Conservation (phyloP, 768 basidiomycete genomes). For the Tephrocybe sp. region DNA sequence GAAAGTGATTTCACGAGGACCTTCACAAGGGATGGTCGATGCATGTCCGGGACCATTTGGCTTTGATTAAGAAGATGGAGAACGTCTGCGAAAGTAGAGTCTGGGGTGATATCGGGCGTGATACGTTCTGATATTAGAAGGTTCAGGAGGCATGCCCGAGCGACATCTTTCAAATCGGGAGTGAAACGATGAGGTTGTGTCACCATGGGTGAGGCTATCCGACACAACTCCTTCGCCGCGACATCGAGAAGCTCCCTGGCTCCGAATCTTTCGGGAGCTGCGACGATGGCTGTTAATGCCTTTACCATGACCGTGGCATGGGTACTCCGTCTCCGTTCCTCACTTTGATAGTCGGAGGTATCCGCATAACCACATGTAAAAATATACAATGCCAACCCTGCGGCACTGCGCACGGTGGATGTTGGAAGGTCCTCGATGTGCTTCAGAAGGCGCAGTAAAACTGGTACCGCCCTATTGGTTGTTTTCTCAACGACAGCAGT, state of each 20-base stretch:
- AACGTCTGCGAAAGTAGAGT: conserved; percentile 32
- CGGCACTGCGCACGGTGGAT: conserved; percentile 28
- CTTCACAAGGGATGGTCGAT: conserved; percentile 28
- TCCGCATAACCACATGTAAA: conserved; percentile 28
- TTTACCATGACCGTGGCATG: conserved; percentile 33
- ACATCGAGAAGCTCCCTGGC: conserved; percentile 30
- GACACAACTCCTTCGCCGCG: conserved; percentile 30
- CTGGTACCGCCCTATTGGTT: conserved; percentile 29
- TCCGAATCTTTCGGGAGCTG: conserved; percentile 28
- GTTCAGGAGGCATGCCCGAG: conserved; percentile 32
- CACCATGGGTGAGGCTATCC: conserved; percentile 30
- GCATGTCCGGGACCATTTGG: conserved; percentile 18
- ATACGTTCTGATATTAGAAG: conserved; percentile 34
- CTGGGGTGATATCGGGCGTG: conserved; percentile 26
- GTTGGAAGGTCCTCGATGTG: conserved; percentile 25
- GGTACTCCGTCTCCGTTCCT: conserved; percentile 24
- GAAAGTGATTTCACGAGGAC: conserved; percentile 28
- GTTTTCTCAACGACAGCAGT: conserved; percentile 34
- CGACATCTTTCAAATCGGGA: conserved; percentile 22
- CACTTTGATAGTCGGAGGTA: conserved; percentile 23
- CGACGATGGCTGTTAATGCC: conserved; percentile 31
- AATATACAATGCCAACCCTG: conserved; percentile 29
- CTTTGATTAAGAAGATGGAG: conserved; percentile 36
- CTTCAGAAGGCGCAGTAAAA: conserved; percentile 33
- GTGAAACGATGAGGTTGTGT: conserved; percentile 28